A percentile compares a stretch with the other conserved stretches of the same genome.
Evolutionary conservation across 108 stramenopile genomes (phyloP).

Genomic region (Stephanodiscus minutulus): DNA sequence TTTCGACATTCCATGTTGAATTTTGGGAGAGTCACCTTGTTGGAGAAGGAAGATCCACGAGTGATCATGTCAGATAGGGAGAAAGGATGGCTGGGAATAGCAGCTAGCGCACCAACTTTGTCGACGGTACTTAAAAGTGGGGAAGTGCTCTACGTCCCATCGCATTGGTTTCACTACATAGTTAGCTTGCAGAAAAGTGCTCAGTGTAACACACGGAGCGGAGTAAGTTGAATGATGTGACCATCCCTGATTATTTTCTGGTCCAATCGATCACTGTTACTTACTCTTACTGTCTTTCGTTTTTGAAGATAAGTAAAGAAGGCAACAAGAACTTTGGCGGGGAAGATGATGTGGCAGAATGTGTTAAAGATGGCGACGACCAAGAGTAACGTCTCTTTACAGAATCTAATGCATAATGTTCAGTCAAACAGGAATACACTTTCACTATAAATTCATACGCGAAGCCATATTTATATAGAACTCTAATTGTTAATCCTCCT

Average conservation of each 20-base stretch:
- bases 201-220: slow-evolving; percentile 88
- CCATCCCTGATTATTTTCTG: background rate
- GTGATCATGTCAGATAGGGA: slow-evolving; percentile 59
- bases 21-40: slow-evolving; percentile 63
- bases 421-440: background rate
- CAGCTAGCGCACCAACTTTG: slow-evolving; percentile 50
- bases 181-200: slow-evolving; percentile 83
- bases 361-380: slow-evolving; percentile 5
- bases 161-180: slow-evolving; percentile 96
- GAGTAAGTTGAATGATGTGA: slow-evolving; percentile 17
- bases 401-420: background rate
- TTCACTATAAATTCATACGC: background rate
- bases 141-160: slow-evolving; percentile 90
- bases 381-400: background rate
- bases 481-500: too few relatives aligned
- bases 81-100: slow-evolving; percentile 61
- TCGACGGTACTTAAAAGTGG: slow-evolving; percentile 89
- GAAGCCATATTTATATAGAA: too few relatives aligned
- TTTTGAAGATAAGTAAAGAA: slow-evolving; percentile 57
- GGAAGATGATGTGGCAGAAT: slow-evolving; percentile 39
- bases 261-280: background rate
- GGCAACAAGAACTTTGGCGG: slow-evolving; percentile 72
- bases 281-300: background rate
- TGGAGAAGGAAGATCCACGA: slow-evolving; percentile 37
- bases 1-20: slow-evolving; percentile 88